Conservation (phyloP, 1,284 basidiomycete genomes). For the Irpex sp. region DNA sequence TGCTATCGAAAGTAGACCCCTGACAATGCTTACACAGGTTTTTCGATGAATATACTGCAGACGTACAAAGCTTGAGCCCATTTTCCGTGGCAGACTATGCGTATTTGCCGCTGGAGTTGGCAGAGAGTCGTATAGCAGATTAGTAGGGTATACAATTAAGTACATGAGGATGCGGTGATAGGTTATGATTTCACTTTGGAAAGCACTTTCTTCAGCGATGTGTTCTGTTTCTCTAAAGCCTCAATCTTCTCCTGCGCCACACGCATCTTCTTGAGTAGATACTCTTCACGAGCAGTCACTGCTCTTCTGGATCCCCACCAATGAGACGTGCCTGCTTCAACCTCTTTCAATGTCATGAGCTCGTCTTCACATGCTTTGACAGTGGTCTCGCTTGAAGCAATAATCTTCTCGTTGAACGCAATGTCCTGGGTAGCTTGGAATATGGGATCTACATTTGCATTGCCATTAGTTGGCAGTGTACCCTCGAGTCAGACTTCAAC, state of each 20-base stretch:
- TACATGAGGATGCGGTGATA: background rate
- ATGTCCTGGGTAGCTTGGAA: conserved; percentile 86
- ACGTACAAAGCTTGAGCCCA: too few relatives aligned
- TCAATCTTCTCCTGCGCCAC: conserved; percentile 66
- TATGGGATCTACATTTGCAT: conserved; percentile 52
- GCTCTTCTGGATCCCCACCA: conserved; percentile 50
- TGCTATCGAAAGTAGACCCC: too few relatives aligned
- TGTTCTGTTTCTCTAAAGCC: conserved; percentile 65
- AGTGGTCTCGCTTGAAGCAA: conserved; percentile 61
- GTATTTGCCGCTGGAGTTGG: too few relatives aligned
- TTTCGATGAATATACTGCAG: too few relatives aligned
- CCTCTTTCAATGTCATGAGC: conserved; percentile 62
- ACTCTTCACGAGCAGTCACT: conserved; percentile 60
- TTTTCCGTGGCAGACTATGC: too few relatives aligned
- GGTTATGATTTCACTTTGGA: conserved; percentile 11
- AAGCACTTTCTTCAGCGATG: conserved; percentile 58
- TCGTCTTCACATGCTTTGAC: conserved; percentile 78
- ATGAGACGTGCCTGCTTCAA: conserved; percentile 44
- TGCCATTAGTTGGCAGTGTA: background rate
- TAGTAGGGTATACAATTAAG: background rate
- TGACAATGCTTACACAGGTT: too few relatives aligned
- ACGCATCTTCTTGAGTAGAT: conserved; percentile 75
- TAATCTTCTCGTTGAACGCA: conserved; percentile 71
- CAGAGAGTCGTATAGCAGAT: background rate
- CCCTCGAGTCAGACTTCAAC: background rate